A percentile compares a stretch with the other conserved stretches of the same genome.
These are phyloP conservation scores for Macrolepiota albuminosa DNA, from an alignment of 768 basidiomycete genomes.

Conservation along the genomic window DNA sequence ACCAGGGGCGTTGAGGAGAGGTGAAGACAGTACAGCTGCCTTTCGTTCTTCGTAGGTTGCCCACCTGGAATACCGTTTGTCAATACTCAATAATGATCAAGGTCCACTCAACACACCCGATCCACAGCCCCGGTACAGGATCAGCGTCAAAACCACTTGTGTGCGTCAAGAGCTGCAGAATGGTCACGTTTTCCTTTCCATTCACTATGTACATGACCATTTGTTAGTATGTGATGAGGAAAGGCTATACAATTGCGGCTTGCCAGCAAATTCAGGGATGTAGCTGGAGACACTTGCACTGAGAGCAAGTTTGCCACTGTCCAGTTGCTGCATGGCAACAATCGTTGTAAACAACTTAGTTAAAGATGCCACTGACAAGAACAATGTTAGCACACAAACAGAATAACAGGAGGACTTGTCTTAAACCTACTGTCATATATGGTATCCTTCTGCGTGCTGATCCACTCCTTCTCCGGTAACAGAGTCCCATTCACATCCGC, in stretches of 20 bases:
- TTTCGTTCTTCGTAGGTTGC: constrained; percentile 19
- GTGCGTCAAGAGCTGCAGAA: constrained; percentile 24
- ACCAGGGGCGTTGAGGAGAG: constrained; percentile 20
- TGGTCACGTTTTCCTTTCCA: constrained; percentile 22
- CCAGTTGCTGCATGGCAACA: constrained; percentile 22
- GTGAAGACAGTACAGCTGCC: constrained; percentile 17
- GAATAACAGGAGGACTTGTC: background rate
- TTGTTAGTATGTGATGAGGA: background rate
- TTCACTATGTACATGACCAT: constrained; percentile 8
- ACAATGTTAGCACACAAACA: background rate
- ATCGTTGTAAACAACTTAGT: constrained; percentile 26
- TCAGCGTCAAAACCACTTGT: constrained; percentile 25
- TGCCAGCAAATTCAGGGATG: constrained; percentile 22
- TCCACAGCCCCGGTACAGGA: constrained; percentile 21
- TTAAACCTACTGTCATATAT: constrained; percentile 22
- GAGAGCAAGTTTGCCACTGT: constrained; percentile 16
- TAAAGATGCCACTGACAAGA: constrained; percentile 22
- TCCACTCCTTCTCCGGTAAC: constrained; percentile 13
- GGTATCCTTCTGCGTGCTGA: constrained; percentile 17
- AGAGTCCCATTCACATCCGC: constrained; percentile 20
- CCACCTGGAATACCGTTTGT: constrained; percentile 14
- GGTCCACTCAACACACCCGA: constrained; percentile 13
- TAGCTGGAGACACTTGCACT: constrained; percentile 19
- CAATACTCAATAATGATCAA: background rate
- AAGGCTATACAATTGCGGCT: background rate